These are phyloP conservation scores for Phytophthora hibernalis DNA, from an alignment of 352 stramenopile genomes.

Conservation along the genomic window DNA sequence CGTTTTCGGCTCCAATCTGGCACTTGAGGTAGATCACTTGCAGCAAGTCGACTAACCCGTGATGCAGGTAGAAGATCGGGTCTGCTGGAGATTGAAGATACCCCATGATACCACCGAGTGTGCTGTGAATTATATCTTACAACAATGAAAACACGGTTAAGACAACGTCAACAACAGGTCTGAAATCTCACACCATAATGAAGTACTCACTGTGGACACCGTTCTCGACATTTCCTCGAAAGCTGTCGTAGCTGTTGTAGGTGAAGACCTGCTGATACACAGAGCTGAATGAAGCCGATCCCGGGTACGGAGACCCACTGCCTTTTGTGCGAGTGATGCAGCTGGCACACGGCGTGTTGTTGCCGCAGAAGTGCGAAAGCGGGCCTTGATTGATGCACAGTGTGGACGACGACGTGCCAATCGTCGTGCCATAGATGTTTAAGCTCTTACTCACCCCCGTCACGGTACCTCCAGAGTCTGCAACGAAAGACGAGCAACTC, in stretches of 20 bases:
- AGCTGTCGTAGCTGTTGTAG: conserved; percentile 26
- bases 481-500: conserved; percentile 44
- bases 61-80: conserved; percentile 65
- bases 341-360: conserved; percentile 38
- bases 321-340: conserved; percentile 43
- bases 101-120: conserved; percentile 52
- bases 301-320: conserved; percentile 36
- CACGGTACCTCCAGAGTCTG: conserved; percentile 42
- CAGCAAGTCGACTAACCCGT: conserved; percentile 54
- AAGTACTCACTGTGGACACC: conserved; percentile 59
- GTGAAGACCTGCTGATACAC: conserved; percentile 60
- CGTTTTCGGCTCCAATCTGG: conserved; percentile 39
- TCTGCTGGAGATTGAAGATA: conserved; percentile 56
- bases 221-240: conserved; percentile 40
- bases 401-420: conserved; percentile 32
- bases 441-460: conserved; percentile 19
- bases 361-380: conserved; percentile 58
- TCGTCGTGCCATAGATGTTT: conserved; percentile 28
- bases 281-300: conserved; percentile 42
- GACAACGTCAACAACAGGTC: background rate
- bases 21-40: conserved; percentile 69
- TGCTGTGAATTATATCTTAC: conserved; percentile 54
- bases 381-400: conserved; percentile 40
- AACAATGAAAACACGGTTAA: background rate
- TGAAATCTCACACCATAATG: background rate